Percentiles rank a stretch among this genome's conserved stretches.
Evolutionary conservation across 2,329 filamentous ascomycete species (phyloP).

Genomic region (Aspergillus fijiensis): DNA sequence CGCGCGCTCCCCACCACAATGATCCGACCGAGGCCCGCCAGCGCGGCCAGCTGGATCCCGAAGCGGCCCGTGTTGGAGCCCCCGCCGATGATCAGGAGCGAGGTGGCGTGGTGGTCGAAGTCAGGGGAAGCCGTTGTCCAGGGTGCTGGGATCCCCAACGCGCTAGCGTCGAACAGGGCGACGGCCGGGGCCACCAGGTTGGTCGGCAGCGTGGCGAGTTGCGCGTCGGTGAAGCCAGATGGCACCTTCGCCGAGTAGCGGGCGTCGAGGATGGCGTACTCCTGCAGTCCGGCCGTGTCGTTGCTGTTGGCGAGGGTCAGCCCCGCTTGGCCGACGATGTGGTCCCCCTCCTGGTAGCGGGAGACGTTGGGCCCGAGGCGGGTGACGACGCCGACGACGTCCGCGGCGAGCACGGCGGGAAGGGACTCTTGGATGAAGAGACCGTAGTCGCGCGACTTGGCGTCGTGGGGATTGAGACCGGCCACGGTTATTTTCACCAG

Average conservation of each 20-base stretch:
- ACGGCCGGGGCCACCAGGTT: conserved; percentile 37
- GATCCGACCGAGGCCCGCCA: conserved; percentile 41
- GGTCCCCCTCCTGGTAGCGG: conserved; percentile 31
- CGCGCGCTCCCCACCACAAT: conserved; percentile 38
- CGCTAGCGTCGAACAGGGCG: conserved; percentile 31
- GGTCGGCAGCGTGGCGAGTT: conserved; percentile 39
- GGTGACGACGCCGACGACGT: neutral
- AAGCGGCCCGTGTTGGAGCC: conserved; percentile 26
- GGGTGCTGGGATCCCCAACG: conserved; percentile 1
- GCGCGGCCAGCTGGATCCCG: conserved; percentile 24
- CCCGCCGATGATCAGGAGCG: conserved; percentile 27
- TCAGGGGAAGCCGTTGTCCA: conserved; percentile 3
- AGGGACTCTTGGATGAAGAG: conserved; percentile 34
- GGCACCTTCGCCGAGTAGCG: conserved; percentile 34
- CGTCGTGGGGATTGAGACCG: conserved; percentile 36
- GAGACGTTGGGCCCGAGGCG: neutral
- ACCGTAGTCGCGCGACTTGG: conserved; percentile 37
- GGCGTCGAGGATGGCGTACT: conserved; percentile 40
- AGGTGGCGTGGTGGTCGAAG: conserved; percentile 20
- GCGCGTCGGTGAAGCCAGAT: conserved; percentile 33
- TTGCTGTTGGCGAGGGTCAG: conserved; percentile 7
- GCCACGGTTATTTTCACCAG: conserved; percentile 39
- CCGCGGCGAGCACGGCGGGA: conserved; percentile 22
- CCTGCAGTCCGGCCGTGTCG: conserved; percentile 33
- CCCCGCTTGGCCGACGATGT: conserved; percentile 38